Base-by-base conservation (phyloP, 2,329 filamentous ascomycete species). In the Claviceps sp. region DNA sequence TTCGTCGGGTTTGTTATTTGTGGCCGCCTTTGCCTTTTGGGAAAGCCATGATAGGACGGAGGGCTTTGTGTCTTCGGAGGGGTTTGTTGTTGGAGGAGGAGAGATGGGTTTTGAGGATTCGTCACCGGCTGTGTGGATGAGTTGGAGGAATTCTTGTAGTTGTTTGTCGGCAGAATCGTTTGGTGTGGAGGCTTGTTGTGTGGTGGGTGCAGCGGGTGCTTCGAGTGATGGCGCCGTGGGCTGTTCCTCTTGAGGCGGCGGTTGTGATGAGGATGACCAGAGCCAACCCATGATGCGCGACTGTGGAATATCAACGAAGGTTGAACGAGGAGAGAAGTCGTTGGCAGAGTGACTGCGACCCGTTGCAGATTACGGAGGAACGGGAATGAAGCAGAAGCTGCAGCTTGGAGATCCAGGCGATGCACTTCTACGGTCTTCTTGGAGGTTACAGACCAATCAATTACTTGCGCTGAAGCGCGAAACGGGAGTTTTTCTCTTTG, bases 241-340 rank as follows among this genome's bases (percentile, higher is more conserved):
- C 48, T 63, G 58, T 48, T 63, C 58, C 47, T 61, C 43, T 40
- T 40, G 44, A 22, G 9, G 67, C 60, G n/a, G 11, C n/a, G 44
- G 26, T 20, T 18, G 44, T 20, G 66, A 60, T 14, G 65, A 56
- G 5, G 68, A 70, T 54, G 75, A 70, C 77, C 78, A 83, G 55
- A 81, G 69, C 80, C 80, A 84, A 57, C 78, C 79, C 80, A 84
- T 84, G 56, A 52, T 68, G 59, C 5, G 11, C 16, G 47, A 8
- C 4, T 30, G 4, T 11, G 37, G 9, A 42, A 14, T n/a, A 18
- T 9, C 6, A 34, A 34, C 30, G 30, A 34, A 34, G 30, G 9
- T 34, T 34, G 30, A 34, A 11, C 11, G 30, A 34, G 30, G 30
- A 34, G 30, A 9, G 30, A 34, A 34, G 26, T 30, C 26, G 26